Conservation (phyloP, 179 eudicot genomes). For the Dionaea muscipula region DNA sequence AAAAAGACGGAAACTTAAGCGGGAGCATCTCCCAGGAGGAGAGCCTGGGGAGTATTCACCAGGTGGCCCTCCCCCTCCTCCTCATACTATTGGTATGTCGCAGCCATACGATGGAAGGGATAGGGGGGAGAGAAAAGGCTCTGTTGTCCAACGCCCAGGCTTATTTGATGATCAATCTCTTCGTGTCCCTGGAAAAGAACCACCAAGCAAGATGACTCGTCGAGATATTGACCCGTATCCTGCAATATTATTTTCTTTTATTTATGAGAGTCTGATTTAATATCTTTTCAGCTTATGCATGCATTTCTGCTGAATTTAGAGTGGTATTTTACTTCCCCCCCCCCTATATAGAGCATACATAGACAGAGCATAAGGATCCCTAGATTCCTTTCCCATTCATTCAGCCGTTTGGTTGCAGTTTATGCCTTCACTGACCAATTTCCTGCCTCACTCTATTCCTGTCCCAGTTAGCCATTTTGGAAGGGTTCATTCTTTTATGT, state of each 20-base stretch:
- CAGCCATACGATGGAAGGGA: slow-evolving; percentile 76
- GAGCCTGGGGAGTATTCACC: slow-evolving; percentile 93
- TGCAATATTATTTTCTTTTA: slow-evolving; percentile 7
- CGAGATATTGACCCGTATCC: slow-evolving; percentile 97
- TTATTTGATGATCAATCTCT: slow-evolving; percentile 62
- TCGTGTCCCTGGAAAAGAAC: slow-evolving; percentile 72
- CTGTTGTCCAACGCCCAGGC: slow-evolving; percentile 53
- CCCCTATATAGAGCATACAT: neutral
- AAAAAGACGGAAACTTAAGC: slow-evolving; percentile 81
- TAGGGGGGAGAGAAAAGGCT: slow-evolving; percentile 69
- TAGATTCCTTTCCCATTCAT: neutral
- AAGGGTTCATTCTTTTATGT: too few relatives aligned
- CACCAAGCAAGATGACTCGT: slow-evolving; percentile 60
- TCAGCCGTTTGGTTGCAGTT: too few relatives aligned
- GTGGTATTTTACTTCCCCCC: neutral
- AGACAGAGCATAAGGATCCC: neutral
- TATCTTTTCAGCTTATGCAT: neutral
- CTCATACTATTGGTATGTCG: slow-evolving; percentile 34
- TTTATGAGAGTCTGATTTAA: neutral
- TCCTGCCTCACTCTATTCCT: too few relatives aligned
- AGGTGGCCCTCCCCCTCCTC: slow-evolving; percentile 44
- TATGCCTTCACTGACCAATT: too few relatives aligned
- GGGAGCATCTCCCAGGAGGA: slow-evolving; percentile 51
- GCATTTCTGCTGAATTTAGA: neutral
- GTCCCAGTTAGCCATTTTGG: too few relatives aligned